Evolutionary conservation across 495 filamentous ascomycete species (phyloP).

Genomic region (Oleoguttula mirabilis): DNA sequence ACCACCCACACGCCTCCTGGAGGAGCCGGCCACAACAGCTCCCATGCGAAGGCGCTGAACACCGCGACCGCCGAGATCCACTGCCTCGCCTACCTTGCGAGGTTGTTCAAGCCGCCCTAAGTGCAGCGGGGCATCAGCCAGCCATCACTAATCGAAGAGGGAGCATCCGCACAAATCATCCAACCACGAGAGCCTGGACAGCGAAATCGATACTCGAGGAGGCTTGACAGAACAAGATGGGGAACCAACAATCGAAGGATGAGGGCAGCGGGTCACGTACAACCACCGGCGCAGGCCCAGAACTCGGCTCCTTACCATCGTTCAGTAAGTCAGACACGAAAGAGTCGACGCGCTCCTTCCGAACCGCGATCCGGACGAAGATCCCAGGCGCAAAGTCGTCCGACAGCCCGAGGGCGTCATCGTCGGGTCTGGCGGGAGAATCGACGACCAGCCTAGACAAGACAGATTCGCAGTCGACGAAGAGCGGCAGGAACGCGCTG

Average conservation of each 20-base stretch:
- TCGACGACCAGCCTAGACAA: slow-evolving; percentile 25
- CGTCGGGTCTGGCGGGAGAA: slow-evolving; percentile 48
- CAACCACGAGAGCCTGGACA: too few relatives aligned
- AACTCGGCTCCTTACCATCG: slow-evolving; percentile 70
- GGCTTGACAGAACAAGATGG: slow-evolving; percentile 65
- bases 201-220: too few relatives aligned
- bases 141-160: too few relatives aligned
- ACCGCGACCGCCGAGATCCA: slow-evolving; percentile 36
- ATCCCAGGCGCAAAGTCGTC: slow-evolving; percentile 53
- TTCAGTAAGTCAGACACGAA: slow-evolving; percentile 91
- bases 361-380: slow-evolving; percentile 61
- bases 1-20: slow-evolving; percentile 6
- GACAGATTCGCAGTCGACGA: slow-evolving; percentile 62
- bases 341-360: slow-evolving; percentile 80
- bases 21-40: slow-evolving; percentile 13
- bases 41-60: slow-evolving; percentile 16
- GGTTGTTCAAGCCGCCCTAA: slow-evolving; percentile 48
- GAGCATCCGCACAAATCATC: too few relatives aligned
- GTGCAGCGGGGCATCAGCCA: too few relatives aligned
- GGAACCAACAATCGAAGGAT: slow-evolving; percentile 82
- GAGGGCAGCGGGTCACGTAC: slow-evolving; percentile 31
- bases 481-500: slow-evolving; percentile 33
- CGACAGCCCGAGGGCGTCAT: slow-evolving; percentile 72
- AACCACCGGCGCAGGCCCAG: slow-evolving; percentile 27
- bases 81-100: slow-evolving; percentile 43